Evolutionary conservation across 2,329 filamentous ascomycete species (phyloP).

Genomic region (Colletotrichum simmondsii): DNA sequence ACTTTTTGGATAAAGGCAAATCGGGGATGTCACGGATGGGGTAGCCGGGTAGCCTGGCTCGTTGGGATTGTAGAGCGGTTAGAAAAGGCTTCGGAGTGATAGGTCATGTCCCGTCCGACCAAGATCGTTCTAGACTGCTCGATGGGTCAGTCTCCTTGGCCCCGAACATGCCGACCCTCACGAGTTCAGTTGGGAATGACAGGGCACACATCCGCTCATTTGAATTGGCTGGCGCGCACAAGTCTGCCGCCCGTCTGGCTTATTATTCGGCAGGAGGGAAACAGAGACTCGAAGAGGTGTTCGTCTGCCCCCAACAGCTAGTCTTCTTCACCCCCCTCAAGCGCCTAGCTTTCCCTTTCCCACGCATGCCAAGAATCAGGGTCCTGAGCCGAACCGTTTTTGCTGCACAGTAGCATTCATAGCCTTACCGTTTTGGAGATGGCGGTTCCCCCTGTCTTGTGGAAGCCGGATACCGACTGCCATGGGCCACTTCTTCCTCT

Average conservation of each 20-base stretch:
- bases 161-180: background rate
- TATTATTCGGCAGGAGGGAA: background rate
- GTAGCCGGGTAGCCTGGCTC: background rate
- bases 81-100: background rate
- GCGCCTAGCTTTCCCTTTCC: background rate
- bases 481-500: background rate
- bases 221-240: background rate
- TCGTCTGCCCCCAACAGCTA: background rate
- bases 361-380: constrained; percentile 3
- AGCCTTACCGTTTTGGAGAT: background rate
- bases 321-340: background rate
- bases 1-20: background rate
- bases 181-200: background rate
- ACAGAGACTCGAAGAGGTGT: background rate
- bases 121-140: background rate
- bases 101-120: background rate
- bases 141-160: background rate
- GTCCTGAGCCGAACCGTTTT: background rate
- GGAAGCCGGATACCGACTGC: background rate
- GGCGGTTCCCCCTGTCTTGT: background rate
- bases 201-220: background rate
- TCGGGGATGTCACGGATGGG: background rate
- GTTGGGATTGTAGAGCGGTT: background rate
- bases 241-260: background rate
- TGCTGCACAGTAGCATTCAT: background rate